Evolutionary conservation across 2,329 filamentous ascomycete genomes (phyloP), one percentile per base, ranked within the genome.

Genomic region (Aureobasidium namibiae): DNA sequence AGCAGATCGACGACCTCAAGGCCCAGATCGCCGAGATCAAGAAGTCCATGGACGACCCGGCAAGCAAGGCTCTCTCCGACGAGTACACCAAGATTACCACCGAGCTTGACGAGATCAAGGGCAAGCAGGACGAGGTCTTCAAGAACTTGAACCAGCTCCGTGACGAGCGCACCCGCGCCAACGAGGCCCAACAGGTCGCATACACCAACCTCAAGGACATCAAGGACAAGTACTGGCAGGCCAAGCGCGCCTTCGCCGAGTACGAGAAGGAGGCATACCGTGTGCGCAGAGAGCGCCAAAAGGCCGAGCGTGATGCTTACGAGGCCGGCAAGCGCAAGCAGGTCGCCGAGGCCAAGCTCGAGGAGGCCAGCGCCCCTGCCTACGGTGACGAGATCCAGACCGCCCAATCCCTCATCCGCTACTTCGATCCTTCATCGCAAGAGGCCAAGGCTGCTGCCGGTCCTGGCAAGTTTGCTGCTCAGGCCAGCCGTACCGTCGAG

Each of bases 361-460:
- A 86, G 68, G 88, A 92, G 70, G 90, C 90, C 66, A 89, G 86
- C 70, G 87, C 90, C 67, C 91, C 88, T 16, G 94, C 94, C 56
- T 99, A 90, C 79, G 81, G 90, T 48, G 90, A 96, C 67, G 91
- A 99, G 78, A 96, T 99, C 69, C 83, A 91, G 68, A 88, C 88
- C 56, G 89, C 90, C 63, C 89, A 94, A 77, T 88, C 86, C 71
- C 81, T 99, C 46, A 89, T 97, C 67, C 86, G 87, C 66, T 92
- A 92, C 81, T 92, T 97, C 66, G 92, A 97, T 73, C 92, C 92
- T 1, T 82, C 84, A 61, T 76, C 78, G 38, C 73, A 76, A 29
- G 75, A 79, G 33, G 79, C 81, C 70, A 89, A 88, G 75, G 89
- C 88, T 77, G 82, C 69, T 1, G 65, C 72, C 18, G 73, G 74